These are phyloP conservation scores for Mortierella sp. DNA, from an alignment of 371 early-diverging fungal species.

Conservation along the genomic window DNA sequence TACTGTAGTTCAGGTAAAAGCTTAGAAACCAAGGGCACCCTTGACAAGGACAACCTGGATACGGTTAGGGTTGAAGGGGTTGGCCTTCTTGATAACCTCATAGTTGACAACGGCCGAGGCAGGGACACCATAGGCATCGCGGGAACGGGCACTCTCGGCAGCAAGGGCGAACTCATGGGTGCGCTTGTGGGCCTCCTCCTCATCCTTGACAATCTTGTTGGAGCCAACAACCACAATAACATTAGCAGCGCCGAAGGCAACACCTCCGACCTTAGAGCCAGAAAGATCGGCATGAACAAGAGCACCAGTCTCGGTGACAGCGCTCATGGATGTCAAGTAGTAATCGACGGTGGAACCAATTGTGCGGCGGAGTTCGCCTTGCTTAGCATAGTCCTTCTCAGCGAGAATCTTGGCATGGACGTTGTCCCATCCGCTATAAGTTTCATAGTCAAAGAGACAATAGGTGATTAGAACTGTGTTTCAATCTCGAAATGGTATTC, in stretches of 20 bases:
- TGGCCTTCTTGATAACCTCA: slow-evolving; percentile 44
- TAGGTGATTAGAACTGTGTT: neutral
- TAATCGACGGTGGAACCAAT: slow-evolving; percentile 53
- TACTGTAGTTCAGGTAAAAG: neutral
- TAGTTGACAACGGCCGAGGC: slow-evolving; percentile 47
- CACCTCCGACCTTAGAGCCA: slow-evolving; percentile 57
- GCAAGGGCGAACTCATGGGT: slow-evolving; percentile 48
- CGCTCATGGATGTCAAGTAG: slow-evolving; percentile 49
- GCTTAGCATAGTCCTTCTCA: slow-evolving; percentile 48
- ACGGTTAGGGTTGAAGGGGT: slow-evolving; percentile 53
- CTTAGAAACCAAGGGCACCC: slow-evolving; percentile 57
- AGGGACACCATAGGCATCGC: slow-evolving; percentile 56
- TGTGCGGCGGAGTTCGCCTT: slow-evolving; percentile 48
- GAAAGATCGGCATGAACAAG: slow-evolving; percentile 54
- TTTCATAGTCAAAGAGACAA: neutral
- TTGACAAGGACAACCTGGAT: slow-evolving; percentile 58
- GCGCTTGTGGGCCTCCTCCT: slow-evolving; percentile 50
- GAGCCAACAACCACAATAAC: slow-evolving; percentile 57
- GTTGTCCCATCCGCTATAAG: slow-evolving; percentile 50
- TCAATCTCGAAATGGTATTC: neutral
- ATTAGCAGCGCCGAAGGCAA: slow-evolving; percentile 48
- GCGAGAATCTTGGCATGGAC: slow-evolving; percentile 49
- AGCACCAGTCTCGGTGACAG: slow-evolving; percentile 55
- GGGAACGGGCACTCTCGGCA: slow-evolving; percentile 58
- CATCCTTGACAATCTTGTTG: slow-evolving; percentile 61